Conservation (phyloP, 2,329 filamentous ascomycete species). For the Penicillium fuscoglaucum region DNA sequence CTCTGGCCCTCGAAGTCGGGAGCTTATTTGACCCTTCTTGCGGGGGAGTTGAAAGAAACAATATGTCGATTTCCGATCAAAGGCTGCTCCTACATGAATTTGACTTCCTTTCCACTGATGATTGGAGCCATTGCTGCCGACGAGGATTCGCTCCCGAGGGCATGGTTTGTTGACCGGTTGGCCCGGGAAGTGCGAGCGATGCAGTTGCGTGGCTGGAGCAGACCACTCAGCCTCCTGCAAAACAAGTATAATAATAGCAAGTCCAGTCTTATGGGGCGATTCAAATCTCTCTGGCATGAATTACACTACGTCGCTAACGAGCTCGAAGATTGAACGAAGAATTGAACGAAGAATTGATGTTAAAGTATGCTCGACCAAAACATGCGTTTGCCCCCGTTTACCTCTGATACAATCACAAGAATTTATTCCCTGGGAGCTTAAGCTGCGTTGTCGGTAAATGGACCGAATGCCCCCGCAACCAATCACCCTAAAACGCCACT, state of each 20-base stretch:
- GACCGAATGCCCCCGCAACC: background rate
- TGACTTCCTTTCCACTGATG: conserved; percentile 27
- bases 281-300: background rate
- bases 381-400: background rate
- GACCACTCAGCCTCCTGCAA: conserved; percentile 8
- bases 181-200: conserved; percentile 13
- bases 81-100: conserved; percentile 24
- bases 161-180: conserved; percentile 23
- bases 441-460: background rate
- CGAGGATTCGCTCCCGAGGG: conserved; percentile 17
- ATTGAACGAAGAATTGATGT: background rate
- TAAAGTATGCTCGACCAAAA: background rate
- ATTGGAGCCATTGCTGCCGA: conserved; percentile 26
- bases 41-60: conserved; percentile 19
- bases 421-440: no score
- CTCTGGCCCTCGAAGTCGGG: conserved; percentile 18
- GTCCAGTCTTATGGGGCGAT: background rate
- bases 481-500: background rate
- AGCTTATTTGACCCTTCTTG: conserved; percentile 13
- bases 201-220: conserved; percentile 17
- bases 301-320: background rate
- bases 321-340: background rate
- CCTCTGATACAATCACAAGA: background rate
- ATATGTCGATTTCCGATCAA: conserved; percentile 14
- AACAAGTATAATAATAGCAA: background rate